phyloP scores from a whole-genome alignment of 2,329 filamentous ascomycete species.

The Sordariomycetes sp. region DNA sequence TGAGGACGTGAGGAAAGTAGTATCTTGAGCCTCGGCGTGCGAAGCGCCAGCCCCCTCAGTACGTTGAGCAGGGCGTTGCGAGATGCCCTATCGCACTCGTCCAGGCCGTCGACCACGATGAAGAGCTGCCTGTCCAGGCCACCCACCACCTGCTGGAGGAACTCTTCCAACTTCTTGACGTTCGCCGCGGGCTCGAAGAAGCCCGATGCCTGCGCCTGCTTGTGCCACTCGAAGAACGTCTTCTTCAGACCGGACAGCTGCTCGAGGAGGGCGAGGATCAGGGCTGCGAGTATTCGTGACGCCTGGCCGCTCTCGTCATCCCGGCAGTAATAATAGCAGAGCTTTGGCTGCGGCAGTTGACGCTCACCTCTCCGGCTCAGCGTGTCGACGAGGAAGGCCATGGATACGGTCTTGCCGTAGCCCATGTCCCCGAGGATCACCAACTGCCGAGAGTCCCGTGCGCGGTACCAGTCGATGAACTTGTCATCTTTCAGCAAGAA shows the following conservation, averaged over 20 bases:
- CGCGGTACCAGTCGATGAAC: constrained; percentile 7
- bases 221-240: background rate
- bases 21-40: constrained; percentile 7
- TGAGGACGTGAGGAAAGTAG: constrained; percentile 8
- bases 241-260: background rate
- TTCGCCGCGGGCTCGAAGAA: background rate
- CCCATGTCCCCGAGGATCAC: constrained; percentile 11
- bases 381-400: constrained; percentile 10
- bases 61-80: constrained; percentile 9
- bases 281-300: background rate
- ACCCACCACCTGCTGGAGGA: constrained; percentile 5
- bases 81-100: constrained; percentile 16
- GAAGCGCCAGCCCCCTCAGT: constrained; percentile 6
- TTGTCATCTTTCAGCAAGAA: constrained; percentile 6
- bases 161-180: constrained; percentile 8
- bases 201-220: background rate
- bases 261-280: background rate
- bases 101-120: constrained; percentile 15
- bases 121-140: constrained; percentile 8
- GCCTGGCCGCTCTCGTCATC: constrained; percentile 11
- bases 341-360: constrained; percentile 10
- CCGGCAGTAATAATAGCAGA: constrained; percentile 18
- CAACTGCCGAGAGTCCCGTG: constrained; percentile 7
- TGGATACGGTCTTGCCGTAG: constrained; percentile 11
- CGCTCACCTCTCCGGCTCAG: constrained; percentile 7